Evolutionary conservation across 257 asterid species (phyloP).

Genomic region (Rehmannia glutinosa): DNA sequence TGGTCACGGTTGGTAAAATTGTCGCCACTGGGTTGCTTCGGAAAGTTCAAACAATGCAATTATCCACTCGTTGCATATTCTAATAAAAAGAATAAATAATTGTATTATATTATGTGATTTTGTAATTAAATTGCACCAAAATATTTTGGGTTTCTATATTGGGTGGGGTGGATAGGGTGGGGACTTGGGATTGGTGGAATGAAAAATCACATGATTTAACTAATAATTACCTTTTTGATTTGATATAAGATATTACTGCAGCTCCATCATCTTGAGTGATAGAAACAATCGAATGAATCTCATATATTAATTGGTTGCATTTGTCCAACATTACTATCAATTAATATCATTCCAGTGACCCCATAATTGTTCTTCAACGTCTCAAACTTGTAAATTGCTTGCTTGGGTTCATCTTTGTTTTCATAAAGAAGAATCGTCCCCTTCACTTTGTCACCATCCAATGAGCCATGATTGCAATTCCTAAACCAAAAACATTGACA

Average conservation of each 20-base stretch:
- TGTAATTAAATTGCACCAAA: too few relatives aligned
- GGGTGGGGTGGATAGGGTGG: too few relatives aligned
- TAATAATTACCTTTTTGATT: constrained; percentile 35
- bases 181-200: too few relatives aligned
- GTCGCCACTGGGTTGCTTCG: constrained; percentile 38
- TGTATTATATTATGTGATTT: not conserved
- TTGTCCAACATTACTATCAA: constrained; percentile 13
- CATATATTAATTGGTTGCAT: constrained; percentile 20
- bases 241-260: constrained; percentile 37
- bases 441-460: constrained; percentile 32
- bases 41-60: not conserved
- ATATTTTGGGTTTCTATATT: too few relatives aligned
- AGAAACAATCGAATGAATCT: constrained; percentile 22
- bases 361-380: constrained; percentile 21
- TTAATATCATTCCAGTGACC: constrained; percentile 34
- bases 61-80: not conserved
- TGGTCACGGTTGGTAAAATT: constrained; percentile 33
- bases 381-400: not conserved
- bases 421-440: constrained; percentile 46
- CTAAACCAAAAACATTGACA: constrained; percentile 22
- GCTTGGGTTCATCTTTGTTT: not conserved
- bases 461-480: constrained; percentile 32
- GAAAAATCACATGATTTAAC: too few relatives aligned
- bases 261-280: constrained; percentile 32
- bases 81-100: too few relatives aligned